A percentile compares a stretch with the other conserved stretches of the same genome.
Conservation (phyloP, 2,329 filamentous ascomycete species). For the Neofusicoccum ribis region DNA sequence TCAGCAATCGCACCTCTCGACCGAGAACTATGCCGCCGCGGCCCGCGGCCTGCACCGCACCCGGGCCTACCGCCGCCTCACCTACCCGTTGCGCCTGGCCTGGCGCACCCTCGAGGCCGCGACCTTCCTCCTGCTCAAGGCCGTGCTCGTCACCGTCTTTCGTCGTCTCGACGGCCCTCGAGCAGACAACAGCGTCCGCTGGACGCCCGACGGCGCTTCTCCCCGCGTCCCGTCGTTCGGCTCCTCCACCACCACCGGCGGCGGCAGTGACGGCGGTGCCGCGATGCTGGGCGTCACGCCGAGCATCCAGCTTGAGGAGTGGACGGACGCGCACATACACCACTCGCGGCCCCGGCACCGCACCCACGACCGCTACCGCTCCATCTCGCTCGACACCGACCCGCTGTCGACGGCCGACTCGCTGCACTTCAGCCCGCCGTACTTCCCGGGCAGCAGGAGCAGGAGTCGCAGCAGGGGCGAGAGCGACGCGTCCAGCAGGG, state of each 20-base stretch:
- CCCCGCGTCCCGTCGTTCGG: not conserved
- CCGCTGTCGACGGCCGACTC: not conserved
- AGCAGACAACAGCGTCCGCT: not conserved
- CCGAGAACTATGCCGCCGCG: constrained; percentile 33
- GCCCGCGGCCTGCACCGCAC: constrained; percentile 30
- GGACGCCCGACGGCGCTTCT: not conserved
- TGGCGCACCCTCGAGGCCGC: not conserved
- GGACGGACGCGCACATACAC: not conserved
- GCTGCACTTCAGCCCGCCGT: not conserved
- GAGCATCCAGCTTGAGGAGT: not conserved
- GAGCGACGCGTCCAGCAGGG: not conserved
- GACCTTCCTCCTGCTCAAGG: not conserved
- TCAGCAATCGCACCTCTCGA: constrained; percentile 39
- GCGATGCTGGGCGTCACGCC: not conserved
- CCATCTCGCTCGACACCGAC: not conserved
- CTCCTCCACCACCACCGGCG: not conserved
- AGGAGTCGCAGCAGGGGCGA: not conserved
- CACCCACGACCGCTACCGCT: not conserved
- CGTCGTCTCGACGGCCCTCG: not conserved
- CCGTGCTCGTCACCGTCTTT: too few species aligned
- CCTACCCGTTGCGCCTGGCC: constrained; percentile 23
- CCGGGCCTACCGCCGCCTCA: constrained; percentile 26
- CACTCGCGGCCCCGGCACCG: not conserved
- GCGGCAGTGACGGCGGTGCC: not conserved
- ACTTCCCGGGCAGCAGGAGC: not conserved